These are phyloP conservation scores for Metschnikowia sp. DNA, from an alignment of 805 yeast genomes.

Conservation along the genomic window DNA sequence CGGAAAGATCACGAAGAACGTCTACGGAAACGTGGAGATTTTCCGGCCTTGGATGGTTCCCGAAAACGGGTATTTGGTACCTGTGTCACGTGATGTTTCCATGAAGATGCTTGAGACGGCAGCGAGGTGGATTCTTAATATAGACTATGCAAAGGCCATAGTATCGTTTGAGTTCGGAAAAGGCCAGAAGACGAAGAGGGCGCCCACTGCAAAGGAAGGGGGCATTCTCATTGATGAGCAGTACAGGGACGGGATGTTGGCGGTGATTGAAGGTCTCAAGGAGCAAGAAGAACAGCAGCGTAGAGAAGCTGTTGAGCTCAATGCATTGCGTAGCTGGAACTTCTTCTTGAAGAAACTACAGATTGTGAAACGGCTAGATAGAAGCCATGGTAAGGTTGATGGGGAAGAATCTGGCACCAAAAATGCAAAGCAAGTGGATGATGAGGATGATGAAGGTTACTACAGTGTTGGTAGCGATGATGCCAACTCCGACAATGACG, in stretches of 20 bases:
- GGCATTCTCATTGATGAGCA: conserved; percentile 75
- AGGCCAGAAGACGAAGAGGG: conserved; percentile 26
- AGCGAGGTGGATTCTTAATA: conserved; percentile 54
- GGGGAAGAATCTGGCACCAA: conserved; percentile 2
- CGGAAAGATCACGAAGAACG: conserved; percentile 71
- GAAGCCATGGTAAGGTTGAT: conserved; percentile 45
- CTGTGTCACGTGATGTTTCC: conserved; percentile 21
- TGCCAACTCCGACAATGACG: conserved; percentile 5
- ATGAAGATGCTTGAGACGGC: conserved; percentile 61
- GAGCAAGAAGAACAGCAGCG: conserved; percentile 49
- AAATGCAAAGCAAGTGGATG: background rate
- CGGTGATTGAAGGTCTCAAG: conserved; percentile 46
- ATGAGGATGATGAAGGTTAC: conserved; percentile 18
- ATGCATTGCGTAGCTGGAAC: conserved; percentile 54
- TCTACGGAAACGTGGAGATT: conserved; percentile 80
- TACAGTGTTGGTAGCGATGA: conserved; percentile 20
- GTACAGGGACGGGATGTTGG: conserved; percentile 55
- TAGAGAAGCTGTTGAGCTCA: conserved; percentile 41
- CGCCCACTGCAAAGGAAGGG: conserved; percentile 60
- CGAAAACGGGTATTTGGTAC: conserved; percentile 61
- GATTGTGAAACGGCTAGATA: conserved; percentile 45
- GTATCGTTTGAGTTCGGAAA: conserved; percentile 72
- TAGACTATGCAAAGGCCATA: conserved; percentile 86
- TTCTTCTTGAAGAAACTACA: conserved; percentile 48
- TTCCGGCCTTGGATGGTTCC: conserved; percentile 83